Evolutionary conservation across 768 basidiomycete species (phyloP).

Genomic region (Pluteus cervinus): DNA sequence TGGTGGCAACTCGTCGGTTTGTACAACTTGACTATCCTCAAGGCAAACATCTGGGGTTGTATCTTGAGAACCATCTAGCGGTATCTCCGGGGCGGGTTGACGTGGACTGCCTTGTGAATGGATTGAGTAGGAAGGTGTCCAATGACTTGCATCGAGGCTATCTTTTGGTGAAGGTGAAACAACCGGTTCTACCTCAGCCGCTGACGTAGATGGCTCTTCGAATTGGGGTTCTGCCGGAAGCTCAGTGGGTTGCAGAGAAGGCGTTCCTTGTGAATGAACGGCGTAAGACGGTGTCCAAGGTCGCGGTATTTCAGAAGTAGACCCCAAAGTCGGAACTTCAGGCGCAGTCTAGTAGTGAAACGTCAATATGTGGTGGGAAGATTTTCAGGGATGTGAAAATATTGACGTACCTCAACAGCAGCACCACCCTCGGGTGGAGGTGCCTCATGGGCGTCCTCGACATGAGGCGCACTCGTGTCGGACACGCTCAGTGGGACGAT

Average conservation of each 20-base stretch:
- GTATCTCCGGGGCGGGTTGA: conserved; percentile 12
- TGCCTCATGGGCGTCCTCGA: no score
- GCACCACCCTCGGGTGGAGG: no score
- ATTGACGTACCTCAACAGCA: no score
- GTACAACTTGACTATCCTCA: background rate
- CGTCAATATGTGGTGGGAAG: no score
- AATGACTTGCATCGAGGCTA: background rate
- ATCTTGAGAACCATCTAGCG: background rate
- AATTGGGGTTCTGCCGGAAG: conserved; percentile 4
- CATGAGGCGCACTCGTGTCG: no score
- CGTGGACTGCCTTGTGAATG: conserved; percentile 1
- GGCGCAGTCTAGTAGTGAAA: no score
- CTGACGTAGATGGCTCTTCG: background rate
- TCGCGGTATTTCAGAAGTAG: no score
- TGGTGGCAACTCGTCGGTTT: background rate
- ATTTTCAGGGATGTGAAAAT: no score
- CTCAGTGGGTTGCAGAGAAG: conserved; percentile 11
- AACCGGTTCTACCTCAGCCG: background rate
- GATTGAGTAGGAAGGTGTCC: conserved; percentile 2
- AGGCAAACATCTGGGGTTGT: no score
- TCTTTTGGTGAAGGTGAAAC: background rate
- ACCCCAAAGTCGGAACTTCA: no score
- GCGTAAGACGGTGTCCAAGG: conserved; percentile 39
- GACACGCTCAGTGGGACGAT: background rate
- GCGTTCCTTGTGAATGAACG: conserved; percentile 33